Percentiles rank a stretch among this genome's conserved stretches.
Conservation (phyloP, 1,139 yeast genomes). For the Geotrichum reessii region DNA sequence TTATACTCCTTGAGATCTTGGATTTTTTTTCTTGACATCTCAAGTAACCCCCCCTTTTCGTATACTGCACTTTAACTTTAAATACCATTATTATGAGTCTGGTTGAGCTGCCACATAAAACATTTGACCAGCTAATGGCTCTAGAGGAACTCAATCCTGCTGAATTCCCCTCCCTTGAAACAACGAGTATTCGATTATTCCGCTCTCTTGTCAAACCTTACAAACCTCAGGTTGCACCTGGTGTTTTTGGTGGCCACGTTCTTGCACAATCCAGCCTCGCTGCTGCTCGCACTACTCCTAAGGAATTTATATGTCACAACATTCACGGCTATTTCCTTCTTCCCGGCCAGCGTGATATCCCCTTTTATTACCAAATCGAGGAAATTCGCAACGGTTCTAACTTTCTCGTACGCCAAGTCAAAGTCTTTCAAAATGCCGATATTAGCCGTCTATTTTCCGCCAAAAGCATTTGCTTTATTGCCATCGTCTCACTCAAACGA, state of each 20-base stretch:
- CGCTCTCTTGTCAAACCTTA: slow-evolving; percentile 27
- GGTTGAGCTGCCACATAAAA: slow-evolving; percentile 23
- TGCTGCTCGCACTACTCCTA: slow-evolving; percentile 29
- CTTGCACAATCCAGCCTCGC: slow-evolving; percentile 31
- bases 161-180: slow-evolving; percentile 5
- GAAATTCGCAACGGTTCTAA: slow-evolving; percentile 30
- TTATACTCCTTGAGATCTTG: too few relatives aligned
- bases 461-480: slow-evolving; percentile 26
- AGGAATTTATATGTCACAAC: slow-evolving; percentile 27
- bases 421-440: slow-evolving; percentile 30
- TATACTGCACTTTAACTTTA: background rate
- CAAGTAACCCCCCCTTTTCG: too few relatives aligned
- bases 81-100: slow-evolving; percentile 11
- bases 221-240: slow-evolving; percentile 29
- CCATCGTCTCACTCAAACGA: slow-evolving; percentile 31
- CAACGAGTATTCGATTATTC: slow-evolving; percentile 20
- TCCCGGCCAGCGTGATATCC: slow-evolving; percentile 31
- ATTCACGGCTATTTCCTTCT: slow-evolving; percentile 33
- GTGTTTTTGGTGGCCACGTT: slow-evolving; percentile 35
- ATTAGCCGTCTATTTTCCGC: slow-evolving; percentile 12
- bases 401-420: slow-evolving; percentile 29
- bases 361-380: slow-evolving; percentile 32
- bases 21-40: slow-evolving; percentile 11
- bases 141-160: slow-evolving; percentile 21
- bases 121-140: slow-evolving; percentile 28